Base-by-base conservation (phyloP, 495 filamentous ascomycete species). In the Tuber calosporum region DNA sequence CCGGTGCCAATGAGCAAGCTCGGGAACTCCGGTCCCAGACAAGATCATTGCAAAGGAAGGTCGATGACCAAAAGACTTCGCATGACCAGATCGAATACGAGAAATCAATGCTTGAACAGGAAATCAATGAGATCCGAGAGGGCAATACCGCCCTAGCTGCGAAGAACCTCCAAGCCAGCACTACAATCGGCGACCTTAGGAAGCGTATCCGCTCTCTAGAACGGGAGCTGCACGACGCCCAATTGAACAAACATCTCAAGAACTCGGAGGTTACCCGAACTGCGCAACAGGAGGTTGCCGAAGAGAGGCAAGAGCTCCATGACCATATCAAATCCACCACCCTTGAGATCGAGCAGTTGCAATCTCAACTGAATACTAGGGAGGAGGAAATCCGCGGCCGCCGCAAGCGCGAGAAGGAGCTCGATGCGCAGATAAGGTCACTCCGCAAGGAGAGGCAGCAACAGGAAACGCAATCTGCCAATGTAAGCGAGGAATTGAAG, bases 281-380 rank as follows among this genome's bases (percentile, higher is more conserved):
- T 8, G 74, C 71, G 7, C 76, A 79, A 34, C 73, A 73, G 36
- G 74, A 81, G 26, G 84, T 86, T 66, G 85, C 87, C 30, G 87
- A 89, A 74, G 90, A 91, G 75, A 88, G 89, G 45, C 85, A 84
- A 70, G 90, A 91, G 72, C 84, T 92, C 19, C 89, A 90, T 73
- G 87, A 90, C 67, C 82, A 88, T 41, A 86, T 92, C 68, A 90
- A 89, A 78, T 84, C 85, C 30, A 86, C 89, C n/a, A 91, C 89
- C 66, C 83, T 90, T 2, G 87, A 90, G 75, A 87, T 88, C 26
- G 89, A 92, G 79, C 84, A 90, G 20, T 82, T 91, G 20, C 85
- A 87, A 48, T 80, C 88, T n/a, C 86, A 89, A 78, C 82, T 89
- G 22, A 84, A 84, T 0, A 84, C 86, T 22, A 83, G 86, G 42